Evolutionary conservation across 176 grass and related monocot genomes (phyloP).

Genomic region (Puccinellia tenuiflora): DNA sequence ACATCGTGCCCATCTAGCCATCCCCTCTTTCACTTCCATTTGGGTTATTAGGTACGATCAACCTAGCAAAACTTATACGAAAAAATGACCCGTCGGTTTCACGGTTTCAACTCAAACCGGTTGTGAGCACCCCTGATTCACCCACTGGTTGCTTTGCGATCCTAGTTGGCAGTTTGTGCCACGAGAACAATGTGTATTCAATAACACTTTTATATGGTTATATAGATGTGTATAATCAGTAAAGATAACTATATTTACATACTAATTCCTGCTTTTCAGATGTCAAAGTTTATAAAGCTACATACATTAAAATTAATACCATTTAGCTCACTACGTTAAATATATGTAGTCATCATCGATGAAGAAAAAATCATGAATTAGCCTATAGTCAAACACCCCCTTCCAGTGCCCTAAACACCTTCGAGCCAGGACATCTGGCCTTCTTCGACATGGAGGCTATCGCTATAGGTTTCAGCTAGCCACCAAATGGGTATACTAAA

Average conservation of each 20-base stretch:
- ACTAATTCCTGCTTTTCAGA: not conserved
- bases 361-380: too few species aligned
- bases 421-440: not conserved
- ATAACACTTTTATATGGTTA: not conserved
- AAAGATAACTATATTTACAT: not conserved
- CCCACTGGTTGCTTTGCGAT: not conserved
- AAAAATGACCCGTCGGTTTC: not conserved
- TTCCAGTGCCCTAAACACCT: too few species aligned
- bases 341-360: too few species aligned
- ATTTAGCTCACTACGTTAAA: not conserved
- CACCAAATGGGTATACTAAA: constrained; percentile 10
- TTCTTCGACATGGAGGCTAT: not conserved
- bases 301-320: not conserved
- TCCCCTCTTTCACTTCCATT: too few species aligned
- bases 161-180: not conserved
- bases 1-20: too few species aligned
- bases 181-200: not conserved
- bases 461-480: not conserved
- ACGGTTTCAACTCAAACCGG: not conserved
- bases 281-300: not conserved
- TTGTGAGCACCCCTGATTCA: not conserved
- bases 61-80: not conserved
- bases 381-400: too few species aligned
- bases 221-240: not conserved
- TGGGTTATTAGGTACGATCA: not conserved